Evolutionary conservation across 2,329 filamentous ascomycete genomes (phyloP).

Genomic region (Clonostachys sp.): DNA sequence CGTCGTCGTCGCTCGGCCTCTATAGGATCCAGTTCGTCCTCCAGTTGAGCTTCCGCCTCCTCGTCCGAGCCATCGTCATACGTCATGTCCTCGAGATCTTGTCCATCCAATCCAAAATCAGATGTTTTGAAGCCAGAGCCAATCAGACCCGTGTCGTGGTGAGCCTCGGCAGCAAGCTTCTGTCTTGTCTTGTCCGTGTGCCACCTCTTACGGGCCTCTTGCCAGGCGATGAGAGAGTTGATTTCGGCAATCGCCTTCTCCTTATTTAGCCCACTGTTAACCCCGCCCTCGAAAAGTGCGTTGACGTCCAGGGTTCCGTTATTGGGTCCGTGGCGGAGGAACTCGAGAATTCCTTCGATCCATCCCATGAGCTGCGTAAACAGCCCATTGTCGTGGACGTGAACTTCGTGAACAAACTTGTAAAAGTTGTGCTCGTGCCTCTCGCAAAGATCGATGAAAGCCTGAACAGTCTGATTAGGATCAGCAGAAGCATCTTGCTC

Average conservation of each 20-base stretch:
- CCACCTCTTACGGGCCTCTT: constrained; percentile 95
- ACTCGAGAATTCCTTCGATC: constrained; percentile 93
- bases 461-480: constrained; percentile 96
- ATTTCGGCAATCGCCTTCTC: constrained; percentile 74
- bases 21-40: constrained; percentile 83
- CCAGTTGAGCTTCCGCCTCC: constrained; percentile 64
- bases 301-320: constrained; percentile 93
- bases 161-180: constrained; percentile 89
- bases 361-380: constrained; percentile 96
- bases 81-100: constrained; percentile 81
- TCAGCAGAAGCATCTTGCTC: constrained; percentile 85
- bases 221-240: constrained; percentile 84
- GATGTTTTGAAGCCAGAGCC: constrained; percentile 67
- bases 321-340: constrained; percentile 79
- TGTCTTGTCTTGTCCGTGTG: constrained; percentile 96
- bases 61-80: constrained; percentile 66
- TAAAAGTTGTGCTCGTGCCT: constrained; percentile 97
- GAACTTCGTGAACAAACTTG: constrained; percentile 98
- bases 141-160: constrained; percentile 38
- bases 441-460: constrained; percentile 94
- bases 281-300: constrained; percentile 78
- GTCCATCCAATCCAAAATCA: constrained; percentile 86
- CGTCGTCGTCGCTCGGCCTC: constrained; percentile 77
- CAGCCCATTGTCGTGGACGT: constrained; percentile 92
- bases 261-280: constrained; percentile 67